Conservation (phyloP, 1,139 yeast genomes). For the Debaryomycetaceae sp. region DNA sequence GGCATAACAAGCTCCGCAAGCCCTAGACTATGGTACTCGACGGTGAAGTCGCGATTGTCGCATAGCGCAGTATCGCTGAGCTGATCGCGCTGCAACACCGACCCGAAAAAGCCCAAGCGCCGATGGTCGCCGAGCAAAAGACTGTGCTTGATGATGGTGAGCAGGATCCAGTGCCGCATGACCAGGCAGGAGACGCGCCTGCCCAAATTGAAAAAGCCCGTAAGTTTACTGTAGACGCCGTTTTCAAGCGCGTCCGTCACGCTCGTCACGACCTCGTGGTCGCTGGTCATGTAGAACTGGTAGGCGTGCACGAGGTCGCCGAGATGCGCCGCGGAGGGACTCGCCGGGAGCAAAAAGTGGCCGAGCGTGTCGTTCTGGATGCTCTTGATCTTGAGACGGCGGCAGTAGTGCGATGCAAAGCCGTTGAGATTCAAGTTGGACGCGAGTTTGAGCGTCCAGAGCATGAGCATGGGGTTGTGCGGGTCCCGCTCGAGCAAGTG, state of each 20-base stretch:
- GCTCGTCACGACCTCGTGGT: constrained; percentile 35
- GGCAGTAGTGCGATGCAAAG: constrained; percentile 40
- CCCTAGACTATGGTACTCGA: constrained; percentile 28
- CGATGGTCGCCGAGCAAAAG: constrained; percentile 25
- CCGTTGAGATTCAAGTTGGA: constrained; percentile 45
- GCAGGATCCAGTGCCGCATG: constrained; percentile 21
- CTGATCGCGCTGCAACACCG: constrained; percentile 5
- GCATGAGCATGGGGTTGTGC: constrained; percentile 53
- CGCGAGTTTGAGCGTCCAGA: constrained; percentile 66
- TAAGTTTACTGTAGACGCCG: constrained; percentile 48
- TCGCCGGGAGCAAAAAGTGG: constrained; percentile 36
- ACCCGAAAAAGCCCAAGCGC: constrained; percentile 18
- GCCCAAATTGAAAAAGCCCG: constrained; percentile 48
- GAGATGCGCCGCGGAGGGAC: constrained; percentile 17
- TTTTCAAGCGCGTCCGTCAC: constrained; percentile 41
- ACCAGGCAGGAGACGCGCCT: constrained; percentile 27
- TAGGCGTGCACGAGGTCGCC: constrained; percentile 19
- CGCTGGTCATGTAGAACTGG: constrained; percentile 41
- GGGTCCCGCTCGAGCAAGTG: constrained; percentile 38
- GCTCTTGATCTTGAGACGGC: constrained; percentile 54
- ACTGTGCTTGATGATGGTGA: constrained; percentile 25
- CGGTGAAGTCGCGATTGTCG: constrained; percentile 43
- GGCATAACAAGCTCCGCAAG: background rate
- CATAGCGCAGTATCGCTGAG: constrained; percentile 5
- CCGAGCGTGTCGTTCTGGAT: constrained; percentile 71